Conservation (phyloP, 768 basidiomycete species). For the Russula compacta region DNA sequence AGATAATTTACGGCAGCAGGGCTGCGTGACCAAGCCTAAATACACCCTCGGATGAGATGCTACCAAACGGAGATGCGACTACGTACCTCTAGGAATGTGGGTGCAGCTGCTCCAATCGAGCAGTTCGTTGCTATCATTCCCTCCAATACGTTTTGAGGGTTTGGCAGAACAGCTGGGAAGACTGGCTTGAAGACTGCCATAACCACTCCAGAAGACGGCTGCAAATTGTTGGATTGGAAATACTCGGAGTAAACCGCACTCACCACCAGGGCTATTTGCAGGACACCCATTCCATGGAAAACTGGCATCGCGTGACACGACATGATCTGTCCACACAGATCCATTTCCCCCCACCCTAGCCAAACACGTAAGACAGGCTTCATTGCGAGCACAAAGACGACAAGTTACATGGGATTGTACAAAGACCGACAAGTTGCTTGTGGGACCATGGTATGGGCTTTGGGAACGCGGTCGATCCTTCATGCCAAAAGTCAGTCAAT, state of each 20-base stretch:
- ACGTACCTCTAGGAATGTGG: constrained; percentile 29
- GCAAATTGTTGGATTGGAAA: neutral
- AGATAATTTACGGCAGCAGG: constrained; percentile 20
- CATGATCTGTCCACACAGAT: constrained; percentile 23
- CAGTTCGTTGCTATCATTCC: constrained; percentile 21
- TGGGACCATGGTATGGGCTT: constrained; percentile 24
- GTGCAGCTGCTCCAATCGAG: constrained; percentile 25
- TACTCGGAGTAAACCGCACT: neutral
- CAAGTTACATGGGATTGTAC: constrained; percentile 13
- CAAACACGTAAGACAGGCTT: neutral
- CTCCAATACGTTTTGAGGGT: constrained; percentile 26
- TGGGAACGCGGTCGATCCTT: constrained; percentile 26
- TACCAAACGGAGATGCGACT: neutral
- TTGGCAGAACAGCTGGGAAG: constrained; percentile 24
- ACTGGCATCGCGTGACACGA: constrained; percentile 27
- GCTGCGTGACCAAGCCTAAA: constrained; percentile 23
- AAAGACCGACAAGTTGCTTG: constrained; percentile 4
- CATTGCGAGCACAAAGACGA: neutral
- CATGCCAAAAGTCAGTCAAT: neutral
- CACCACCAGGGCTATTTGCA: constrained; percentile 23
- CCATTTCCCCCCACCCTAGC: constrained; percentile 21
- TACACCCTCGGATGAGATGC: neutral
- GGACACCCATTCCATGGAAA: constrained; percentile 28
- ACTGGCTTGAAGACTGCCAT: constrained; percentile 27
- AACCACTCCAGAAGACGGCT: constrained; percentile 24